These are phyloP conservation scores for Aureobasidium lini DNA, from an alignment of 2,329 filamentous ascomycete species.

Conservation along the genomic window DNA sequence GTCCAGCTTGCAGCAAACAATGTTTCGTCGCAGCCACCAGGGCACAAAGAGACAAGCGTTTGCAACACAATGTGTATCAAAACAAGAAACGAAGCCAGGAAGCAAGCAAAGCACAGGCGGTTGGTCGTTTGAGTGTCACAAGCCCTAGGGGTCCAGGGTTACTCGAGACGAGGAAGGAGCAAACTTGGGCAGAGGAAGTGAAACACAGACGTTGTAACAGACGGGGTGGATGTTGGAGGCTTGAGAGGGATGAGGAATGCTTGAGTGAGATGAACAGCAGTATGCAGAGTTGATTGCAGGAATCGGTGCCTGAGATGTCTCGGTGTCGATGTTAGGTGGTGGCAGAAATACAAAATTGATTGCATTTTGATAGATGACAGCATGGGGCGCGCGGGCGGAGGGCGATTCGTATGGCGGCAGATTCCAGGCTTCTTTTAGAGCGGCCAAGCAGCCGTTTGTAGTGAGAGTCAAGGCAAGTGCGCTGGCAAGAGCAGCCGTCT, in stretches of 20 bases:
- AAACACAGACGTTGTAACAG: constrained; percentile 4
- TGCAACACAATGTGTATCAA: not conserved
- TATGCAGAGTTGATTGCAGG: not conserved
- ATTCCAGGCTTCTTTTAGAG: not conserved
- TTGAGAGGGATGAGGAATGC: not conserved
- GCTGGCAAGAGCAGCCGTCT: constrained; percentile 7
- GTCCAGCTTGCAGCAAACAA: not conserved
- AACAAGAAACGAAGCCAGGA: not conserved
- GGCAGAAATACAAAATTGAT: not conserved
- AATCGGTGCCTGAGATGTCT: not conserved
- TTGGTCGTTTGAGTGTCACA: not conserved
- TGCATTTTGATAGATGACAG: not conserved
- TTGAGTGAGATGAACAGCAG: not conserved
- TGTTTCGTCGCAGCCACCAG: not conserved
- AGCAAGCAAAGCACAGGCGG: not conserved
- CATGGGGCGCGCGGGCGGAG: not conserved
- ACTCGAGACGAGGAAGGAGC: not conserved
- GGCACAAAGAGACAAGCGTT: not conserved
- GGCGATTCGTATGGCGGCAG: not conserved
- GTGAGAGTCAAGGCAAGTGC: constrained; percentile 3
- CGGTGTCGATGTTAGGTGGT: not conserved
- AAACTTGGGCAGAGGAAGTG: not conserved
- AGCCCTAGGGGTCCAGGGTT: not conserved
- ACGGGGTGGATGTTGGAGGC: not conserved
- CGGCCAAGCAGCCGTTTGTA: constrained; percentile 11